phyloP scores from a whole-genome alignment of 495 filamentous ascomycete genomes.

The Pseudevernia furfuracea region DNA sequence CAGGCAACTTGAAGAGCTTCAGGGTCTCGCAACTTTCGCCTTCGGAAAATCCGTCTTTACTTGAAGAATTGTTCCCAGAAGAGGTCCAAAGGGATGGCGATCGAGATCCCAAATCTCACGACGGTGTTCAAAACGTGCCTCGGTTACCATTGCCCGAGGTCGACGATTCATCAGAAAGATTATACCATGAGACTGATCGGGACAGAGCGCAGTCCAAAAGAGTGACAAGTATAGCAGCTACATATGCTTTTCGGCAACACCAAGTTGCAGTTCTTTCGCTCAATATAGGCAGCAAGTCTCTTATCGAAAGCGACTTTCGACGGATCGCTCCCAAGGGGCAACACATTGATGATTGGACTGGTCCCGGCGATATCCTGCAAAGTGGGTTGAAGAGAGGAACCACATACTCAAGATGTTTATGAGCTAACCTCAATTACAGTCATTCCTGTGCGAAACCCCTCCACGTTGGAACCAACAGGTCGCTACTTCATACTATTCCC shows the following conservation, averaged over 20 bases:
- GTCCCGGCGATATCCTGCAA: conserved; percentile 41
- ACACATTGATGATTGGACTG: conserved; percentile 56
- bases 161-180: background rate
- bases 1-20: background rate
- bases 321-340: conserved; percentile 49
- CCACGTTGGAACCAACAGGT: conserved; percentile 44
- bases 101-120: background rate
- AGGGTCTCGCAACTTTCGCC: background rate
- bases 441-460: conserved; percentile 46
- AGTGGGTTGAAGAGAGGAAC: conserved; percentile 18
- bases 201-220: background rate
- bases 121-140: conserved; percentile 22
- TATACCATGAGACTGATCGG: conserved; percentile 7
- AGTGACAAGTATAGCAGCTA: conserved; percentile 8
- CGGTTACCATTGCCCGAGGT: conserved; percentile 28
- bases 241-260: conserved; percentile 20
- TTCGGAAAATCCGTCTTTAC: conserved; percentile 33
- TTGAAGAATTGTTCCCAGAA: conserved; percentile 53
- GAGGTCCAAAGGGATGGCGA: conserved; percentile 23
- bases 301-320: conserved; percentile 57
- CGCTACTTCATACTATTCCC: conserved; percentile 59
- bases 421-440: conserved; percentile 19
- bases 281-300: conserved; percentile 41
- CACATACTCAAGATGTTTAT: background rate
- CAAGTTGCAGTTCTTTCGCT: conserved; percentile 42